A percentile compares a stretch with the other conserved stretches of the same genome.
These are phyloP conservation scores for Albifimbria verrucaria DNA, from an alignment of 2,329 filamentous ascomycete genomes.

Conservation along the genomic window DNA sequence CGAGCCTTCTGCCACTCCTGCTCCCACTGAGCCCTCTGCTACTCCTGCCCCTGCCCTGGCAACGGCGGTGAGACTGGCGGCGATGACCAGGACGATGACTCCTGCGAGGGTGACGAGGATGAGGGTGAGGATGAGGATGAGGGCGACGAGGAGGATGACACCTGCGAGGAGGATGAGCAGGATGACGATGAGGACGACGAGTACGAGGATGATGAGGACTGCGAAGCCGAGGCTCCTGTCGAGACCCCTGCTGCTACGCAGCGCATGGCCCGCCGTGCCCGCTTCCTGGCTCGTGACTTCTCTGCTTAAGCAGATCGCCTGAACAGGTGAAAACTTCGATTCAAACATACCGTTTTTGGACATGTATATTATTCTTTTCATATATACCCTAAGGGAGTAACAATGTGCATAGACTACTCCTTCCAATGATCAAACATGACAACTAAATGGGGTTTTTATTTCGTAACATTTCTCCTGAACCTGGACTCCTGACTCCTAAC, in stretches of 20 bases:
- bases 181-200: no score
- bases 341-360: not conserved
- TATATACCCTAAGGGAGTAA: not conserved
- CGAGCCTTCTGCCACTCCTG: not conserved
- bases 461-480: not conserved
- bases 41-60: not conserved
- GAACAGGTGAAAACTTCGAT: not conserved
- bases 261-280: not conserved
- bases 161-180: no score
- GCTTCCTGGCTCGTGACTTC: not conserved
- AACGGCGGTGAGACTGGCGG: not conserved
- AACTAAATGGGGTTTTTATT: no score
- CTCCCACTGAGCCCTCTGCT: constrained; percentile 1
- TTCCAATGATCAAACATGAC: not conserved
- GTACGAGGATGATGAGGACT: no score
- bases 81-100: no score
- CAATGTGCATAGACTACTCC: not conserved
- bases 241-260: not conserved
- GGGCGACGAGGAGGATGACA: no score
- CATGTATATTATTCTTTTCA: not conserved
- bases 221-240: no score
- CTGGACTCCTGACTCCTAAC: not conserved
- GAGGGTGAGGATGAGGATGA: no score
- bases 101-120: no score
- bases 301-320: not conserved